Evolutionary conservation across 257 asterid species (phyloP).

Genomic region (Primulina tabacum): DNA sequence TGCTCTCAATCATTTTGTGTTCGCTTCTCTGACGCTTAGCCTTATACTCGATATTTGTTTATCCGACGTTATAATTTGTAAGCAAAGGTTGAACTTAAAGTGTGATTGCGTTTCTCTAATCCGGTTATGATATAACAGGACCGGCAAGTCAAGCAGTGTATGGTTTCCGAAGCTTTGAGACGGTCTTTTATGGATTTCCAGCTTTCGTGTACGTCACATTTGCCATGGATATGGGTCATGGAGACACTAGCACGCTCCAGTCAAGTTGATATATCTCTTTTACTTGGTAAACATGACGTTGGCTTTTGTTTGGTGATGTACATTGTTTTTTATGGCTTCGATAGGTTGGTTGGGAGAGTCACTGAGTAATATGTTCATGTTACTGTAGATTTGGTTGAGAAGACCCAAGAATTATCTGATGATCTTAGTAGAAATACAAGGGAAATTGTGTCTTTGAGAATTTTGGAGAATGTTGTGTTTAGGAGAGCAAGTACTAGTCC

Average conservation of each 20-base stretch:
- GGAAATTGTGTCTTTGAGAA: constrained; percentile 47
- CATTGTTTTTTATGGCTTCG: constrained; percentile 10
- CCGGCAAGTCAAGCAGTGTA: constrained; percentile 11
- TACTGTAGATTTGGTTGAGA: constrained; percentile 47
- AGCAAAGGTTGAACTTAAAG: background rate
- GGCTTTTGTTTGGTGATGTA: constrained; percentile 1
- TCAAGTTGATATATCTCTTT: constrained; percentile 39
- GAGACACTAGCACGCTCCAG: constrained; percentile 49
- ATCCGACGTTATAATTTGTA: background rate
- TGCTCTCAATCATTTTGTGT: background rate
- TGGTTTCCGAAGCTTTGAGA: constrained; percentile 33
- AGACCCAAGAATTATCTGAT: constrained; percentile 37
- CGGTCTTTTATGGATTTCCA: constrained; percentile 39
- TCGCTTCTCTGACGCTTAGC: background rate
- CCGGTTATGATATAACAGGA: background rate
- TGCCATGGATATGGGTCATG: constrained; percentile 59
- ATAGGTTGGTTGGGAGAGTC: constrained; percentile 9
- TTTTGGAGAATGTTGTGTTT: constrained; percentile 41
- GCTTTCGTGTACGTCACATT: constrained; percentile 30
- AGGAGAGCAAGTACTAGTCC: constrained; percentile 23
- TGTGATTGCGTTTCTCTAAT: background rate
- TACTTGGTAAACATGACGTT: constrained; percentile 41
- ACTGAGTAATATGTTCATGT: constrained; percentile 18
- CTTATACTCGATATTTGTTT: background rate
- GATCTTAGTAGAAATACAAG: constrained; percentile 48